Conservation (phyloP, 805 yeast genomes). For the Ogataea paradorogensis region DNA sequence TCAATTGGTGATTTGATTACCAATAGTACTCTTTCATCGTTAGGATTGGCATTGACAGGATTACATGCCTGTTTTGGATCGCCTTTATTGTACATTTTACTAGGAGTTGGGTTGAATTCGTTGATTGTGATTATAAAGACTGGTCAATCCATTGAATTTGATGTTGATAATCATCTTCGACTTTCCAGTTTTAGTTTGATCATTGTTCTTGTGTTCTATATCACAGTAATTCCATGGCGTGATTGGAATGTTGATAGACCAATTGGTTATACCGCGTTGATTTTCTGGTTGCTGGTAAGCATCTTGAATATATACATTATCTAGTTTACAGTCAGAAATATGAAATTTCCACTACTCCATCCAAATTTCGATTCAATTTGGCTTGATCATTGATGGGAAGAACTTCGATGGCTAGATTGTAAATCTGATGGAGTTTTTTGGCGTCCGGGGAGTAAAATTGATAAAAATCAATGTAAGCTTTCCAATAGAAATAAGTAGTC, state of each 20-base stretch:
- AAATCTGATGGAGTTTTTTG: conserved; percentile 7
- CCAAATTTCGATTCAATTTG: conserved; percentile 1
- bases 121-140: conserved; percentile 26
- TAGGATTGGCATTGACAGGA: conserved; percentile 42
- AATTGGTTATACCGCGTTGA: conserved; percentile 37
- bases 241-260: conserved; percentile 43
- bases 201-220: conserved; percentile 37
- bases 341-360: conserved; percentile 6
- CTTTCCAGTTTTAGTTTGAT: conserved; percentile 40
- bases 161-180: conserved; percentile 37
- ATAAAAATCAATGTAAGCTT: conserved; percentile 23
- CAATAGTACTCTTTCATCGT: conserved; percentile 41
- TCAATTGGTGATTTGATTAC: conserved; percentile 52
- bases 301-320: conserved; percentile 13
- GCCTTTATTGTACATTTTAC: conserved; percentile 44
- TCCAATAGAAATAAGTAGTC: conserved; percentile 24
- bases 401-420: conserved; percentile 5
- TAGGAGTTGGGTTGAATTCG: conserved; percentile 52
- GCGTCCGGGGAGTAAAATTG: conserved; percentile 17
- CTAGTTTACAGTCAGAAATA: conserved; percentile 9
- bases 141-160: conserved; percentile 31
- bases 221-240: conserved; percentile 42
- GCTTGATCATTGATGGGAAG: not conserved
- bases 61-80: conserved; percentile 55
- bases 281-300: conserved; percentile 32